Evolutionary conservation across 2,329 filamentous ascomycete genomes (phyloP), one percentile per base, ranked within the genome.

Genomic region (Helicocarpus griseus): DNA sequence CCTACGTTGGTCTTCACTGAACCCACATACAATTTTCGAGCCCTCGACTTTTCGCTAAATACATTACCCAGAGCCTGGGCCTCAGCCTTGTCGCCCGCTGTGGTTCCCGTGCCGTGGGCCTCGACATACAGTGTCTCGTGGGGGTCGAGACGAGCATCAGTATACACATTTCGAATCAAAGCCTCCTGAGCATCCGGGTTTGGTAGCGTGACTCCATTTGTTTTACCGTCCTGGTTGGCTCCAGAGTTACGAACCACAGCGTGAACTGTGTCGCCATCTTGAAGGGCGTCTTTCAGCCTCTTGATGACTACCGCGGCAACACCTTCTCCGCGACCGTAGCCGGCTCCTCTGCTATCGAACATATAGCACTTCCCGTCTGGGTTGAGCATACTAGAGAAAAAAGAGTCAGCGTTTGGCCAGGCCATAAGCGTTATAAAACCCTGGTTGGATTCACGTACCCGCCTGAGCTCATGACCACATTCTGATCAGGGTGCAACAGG

Each of bases 81-180:
- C 24, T 45, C 41, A 24, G 19, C 85, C n/a, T 80, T 81, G 59
- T 90, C 87, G 54, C 85, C 87, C 31, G 83, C 86, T 65, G 89
- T 84, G 0, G 86, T 90, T 38, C 86, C 87, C 2, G 86, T 91
- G 17, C 85, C 86, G 66, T 91, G 86, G 81, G 89, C 87, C 69
- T 90, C 87, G 7, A 90, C 80, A 62, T 89, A 90, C 66, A 80
- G 80, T 51, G 90, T 78, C 57, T 88, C 83, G 41, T 80, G 76
- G 6, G 68, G 62, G 6, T 63, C 53, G 1, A 68, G 50, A 3
- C 55, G 56, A 19, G 65, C 60, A 1, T 55, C 35, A 0, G 55
- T 45, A 28, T 67, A 48, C 11, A 66, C 55, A 13, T 59, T 47
- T n/a, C 54, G 40, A 43, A 60, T 63, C 7, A 68, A 47, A 6